Conservation (phyloP, 1,139 yeast species). For the Saccharomycopsis hybrid region DNA sequence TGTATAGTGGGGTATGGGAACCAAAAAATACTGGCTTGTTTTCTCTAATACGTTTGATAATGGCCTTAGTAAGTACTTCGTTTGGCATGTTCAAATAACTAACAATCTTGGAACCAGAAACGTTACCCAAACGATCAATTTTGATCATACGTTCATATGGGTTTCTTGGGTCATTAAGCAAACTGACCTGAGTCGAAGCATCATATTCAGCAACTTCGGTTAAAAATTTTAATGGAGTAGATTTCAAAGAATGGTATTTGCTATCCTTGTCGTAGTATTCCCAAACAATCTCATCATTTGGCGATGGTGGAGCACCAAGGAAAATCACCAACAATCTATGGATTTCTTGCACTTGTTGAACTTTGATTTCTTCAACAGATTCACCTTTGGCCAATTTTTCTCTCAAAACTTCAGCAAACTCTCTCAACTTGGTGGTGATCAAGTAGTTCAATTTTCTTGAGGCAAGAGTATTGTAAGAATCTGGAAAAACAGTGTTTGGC, state of each 20-base stretch:
- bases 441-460: constrained; percentile 54
- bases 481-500: constrained; percentile 68
- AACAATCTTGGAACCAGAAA: constrained; percentile 59
- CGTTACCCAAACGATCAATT: constrained; percentile 68
- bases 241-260: constrained; percentile 42
- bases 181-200: constrained; percentile 53
- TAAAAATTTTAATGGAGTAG: constrained; percentile 62
- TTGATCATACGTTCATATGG: constrained; percentile 53
- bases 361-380: constrained; percentile 32
- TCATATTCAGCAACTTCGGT: constrained; percentile 42
- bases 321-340: constrained; percentile 59
- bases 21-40: constrained; percentile 82
- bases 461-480: constrained; percentile 55
- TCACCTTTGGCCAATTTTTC: constrained; percentile 32
- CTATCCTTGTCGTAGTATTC: constrained; percentile 70
- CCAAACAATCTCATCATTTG: constrained; percentile 62
- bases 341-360: constrained; percentile 49
- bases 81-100: constrained; percentile 63
- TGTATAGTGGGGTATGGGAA: constrained; percentile 70
- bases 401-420: constrained; percentile 65
- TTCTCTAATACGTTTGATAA: constrained; percentile 58
- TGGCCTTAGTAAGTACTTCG: constrained; percentile 48
- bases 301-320: constrained; percentile 72
- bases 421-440: constrained; percentile 63
- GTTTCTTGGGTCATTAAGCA: constrained; percentile 78